Evolutionary conservation across 2,329 filamentous ascomycete species (phyloP).

Genomic region (Fusarium annulatum): DNA sequence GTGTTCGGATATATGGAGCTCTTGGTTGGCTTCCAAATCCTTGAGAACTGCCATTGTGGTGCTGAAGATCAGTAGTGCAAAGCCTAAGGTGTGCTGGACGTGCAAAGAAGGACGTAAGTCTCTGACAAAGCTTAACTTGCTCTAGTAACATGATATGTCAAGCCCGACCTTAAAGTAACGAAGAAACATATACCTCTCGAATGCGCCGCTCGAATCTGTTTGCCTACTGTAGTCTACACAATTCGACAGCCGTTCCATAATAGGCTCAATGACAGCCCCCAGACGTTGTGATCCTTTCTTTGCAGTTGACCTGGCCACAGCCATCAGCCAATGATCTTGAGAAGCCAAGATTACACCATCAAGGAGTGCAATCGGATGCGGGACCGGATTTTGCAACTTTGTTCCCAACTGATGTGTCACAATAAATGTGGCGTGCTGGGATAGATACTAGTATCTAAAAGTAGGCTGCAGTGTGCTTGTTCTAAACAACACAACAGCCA

Average conservation of each 20-base stretch:
- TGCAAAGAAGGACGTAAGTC: background rate
- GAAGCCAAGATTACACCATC: slow-evolving; percentile 2
- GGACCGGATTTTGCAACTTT: slow-evolving; percentile 5
- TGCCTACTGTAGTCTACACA: background rate
- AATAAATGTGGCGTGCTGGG: background rate
- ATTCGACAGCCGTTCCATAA: background rate
- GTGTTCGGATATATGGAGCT: background rate
- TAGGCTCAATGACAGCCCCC: background rate
- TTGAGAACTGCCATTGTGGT: background rate
- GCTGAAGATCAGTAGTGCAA: background rate
- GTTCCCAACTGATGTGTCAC: slow-evolving; percentile 8
- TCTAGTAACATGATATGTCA: background rate
- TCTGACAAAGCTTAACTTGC: background rate
- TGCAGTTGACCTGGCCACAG: background rate
- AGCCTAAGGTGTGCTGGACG: background rate
- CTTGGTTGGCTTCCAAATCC: slow-evolving; percentile 26
- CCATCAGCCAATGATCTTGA: background rate
- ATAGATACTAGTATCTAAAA: slow-evolving; percentile 1
- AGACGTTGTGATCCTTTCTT: background rate
- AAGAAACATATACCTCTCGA: background rate
- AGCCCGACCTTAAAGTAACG: background rate
- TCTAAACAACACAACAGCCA: background rate
- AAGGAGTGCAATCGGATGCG: slow-evolving; percentile 5
- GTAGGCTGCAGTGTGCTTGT: background rate
- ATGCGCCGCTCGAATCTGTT: background rate